Conservation (phyloP, 257 asterid species). For the Lycium ferocissimum region DNA sequence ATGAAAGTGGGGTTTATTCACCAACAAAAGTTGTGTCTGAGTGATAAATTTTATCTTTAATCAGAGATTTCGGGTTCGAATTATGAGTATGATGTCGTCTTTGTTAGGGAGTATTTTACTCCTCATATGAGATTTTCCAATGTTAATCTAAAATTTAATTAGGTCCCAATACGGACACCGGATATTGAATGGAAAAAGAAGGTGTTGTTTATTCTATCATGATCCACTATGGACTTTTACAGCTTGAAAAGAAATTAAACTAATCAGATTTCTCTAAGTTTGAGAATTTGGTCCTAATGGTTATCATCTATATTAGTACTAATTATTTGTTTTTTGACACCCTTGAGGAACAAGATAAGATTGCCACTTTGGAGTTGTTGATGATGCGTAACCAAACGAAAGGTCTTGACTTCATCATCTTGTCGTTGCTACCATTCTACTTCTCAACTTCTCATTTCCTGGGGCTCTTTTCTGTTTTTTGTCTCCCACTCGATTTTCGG, state of each 20-base stretch:
- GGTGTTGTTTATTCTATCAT: neutral
- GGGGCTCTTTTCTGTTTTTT: neutral
- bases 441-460: neutral
- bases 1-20: neutral
- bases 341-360: slow-evolving; percentile 35
- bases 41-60: neutral
- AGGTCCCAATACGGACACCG: fast-evolving
- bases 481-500: neutral
- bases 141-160: fast-evolving
- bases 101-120: neutral
- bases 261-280: neutral
- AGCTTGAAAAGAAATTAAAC: neutral
- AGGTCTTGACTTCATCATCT: slow-evolving; percentile 27
- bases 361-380: slow-evolving; percentile 17
- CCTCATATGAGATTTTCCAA: no score
- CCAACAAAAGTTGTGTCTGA: no score
- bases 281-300: neutral
- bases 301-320: neutral
- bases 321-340: neutral
- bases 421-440: slow-evolving; percentile 8
- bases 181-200: neutral
- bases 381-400: slow-evolving; percentile 17
- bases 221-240: neutral
- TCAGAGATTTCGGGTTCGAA: neutral
- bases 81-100: neutral